These are phyloP conservation scores for Arthrobotrys entomopaga DNA, from an alignment of 2,329 filamentous ascomycete genomes.

Conservation along the genomic window DNA sequence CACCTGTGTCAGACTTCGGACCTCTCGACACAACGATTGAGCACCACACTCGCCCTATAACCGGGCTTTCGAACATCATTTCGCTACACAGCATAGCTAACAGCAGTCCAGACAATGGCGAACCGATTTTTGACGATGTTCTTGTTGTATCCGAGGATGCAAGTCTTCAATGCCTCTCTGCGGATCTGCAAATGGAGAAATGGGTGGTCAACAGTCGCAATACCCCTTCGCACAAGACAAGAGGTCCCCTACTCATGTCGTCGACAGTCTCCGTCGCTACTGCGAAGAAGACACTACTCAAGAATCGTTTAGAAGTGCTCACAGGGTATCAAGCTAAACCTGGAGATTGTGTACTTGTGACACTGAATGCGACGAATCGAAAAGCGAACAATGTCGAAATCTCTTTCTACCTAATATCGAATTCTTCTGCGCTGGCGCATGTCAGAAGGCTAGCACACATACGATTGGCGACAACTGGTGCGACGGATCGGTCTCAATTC, in stretches of 20 bases:
- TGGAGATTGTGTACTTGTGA: conserved; percentile 38
- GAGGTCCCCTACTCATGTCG: conserved; percentile 39
- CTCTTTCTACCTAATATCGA: conserved; percentile 50
- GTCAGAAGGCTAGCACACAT: conserved; percentile 38
- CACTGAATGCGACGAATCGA: conserved; percentile 34
- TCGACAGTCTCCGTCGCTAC: conserved; percentile 31
- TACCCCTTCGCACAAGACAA: conserved; percentile 51
- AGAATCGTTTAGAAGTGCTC: conserved; percentile 39
- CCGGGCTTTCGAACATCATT: conserved; percentile 23
- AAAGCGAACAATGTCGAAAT: conserved; percentile 49
- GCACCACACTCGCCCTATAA: conserved; percentile 36
- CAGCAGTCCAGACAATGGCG: conserved; percentile 13
- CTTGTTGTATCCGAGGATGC: conserved; percentile 54
- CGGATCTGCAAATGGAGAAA: conserved; percentile 40
- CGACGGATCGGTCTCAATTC: conserved; percentile 31
- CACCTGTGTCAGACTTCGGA: conserved; percentile 44
- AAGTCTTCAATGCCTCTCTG: conserved; percentile 49
- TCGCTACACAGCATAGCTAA: conserved; percentile 32
- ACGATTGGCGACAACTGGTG: conserved; percentile 25
- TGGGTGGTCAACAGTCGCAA: conserved; percentile 54
- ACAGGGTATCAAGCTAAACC: conserved; percentile 45
- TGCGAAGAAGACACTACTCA: conserved; percentile 50
- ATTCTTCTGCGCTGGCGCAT: conserved; percentile 32
- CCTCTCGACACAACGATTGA: conserved; percentile 51
- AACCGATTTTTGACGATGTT: conserved; percentile 26